Evolutionary conservation across 371 early-diverging fungal genomes (phyloP), one percentile per base, ranked within the genome.

Genomic region (Mortierella sp.): DNA sequence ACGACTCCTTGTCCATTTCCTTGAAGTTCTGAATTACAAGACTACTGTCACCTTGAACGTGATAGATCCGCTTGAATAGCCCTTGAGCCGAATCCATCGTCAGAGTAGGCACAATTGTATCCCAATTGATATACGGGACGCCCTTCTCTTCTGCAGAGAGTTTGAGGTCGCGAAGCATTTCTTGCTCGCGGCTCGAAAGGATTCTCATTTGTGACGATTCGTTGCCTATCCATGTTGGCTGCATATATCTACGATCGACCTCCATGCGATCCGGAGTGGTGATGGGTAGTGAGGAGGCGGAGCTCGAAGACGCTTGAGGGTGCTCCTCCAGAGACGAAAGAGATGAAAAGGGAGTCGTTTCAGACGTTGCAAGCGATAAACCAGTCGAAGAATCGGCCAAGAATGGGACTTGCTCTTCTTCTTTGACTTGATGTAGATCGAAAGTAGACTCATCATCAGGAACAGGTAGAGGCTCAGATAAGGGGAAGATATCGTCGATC

Each of bases 81-180:
- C 81, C 81, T 47, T 81, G 78, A 0, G 78, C 81, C 3, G 80
- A 58, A 41, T 81, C 80, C 0, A 79, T 67, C 23, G 79, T 79
- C 49, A 81, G 43, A 1, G 73, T 72, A 2, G 73, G 70, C 41
- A 74, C 80, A 21, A 81, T 76, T 2, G 52, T 45, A 39, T 47
- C 43, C 64, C 79, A 71, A 19, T 47, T 59, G 16, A 66, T 41
- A 38, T 74, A 67, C 0, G 81, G 81, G 14, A 81, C 81, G 16
- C 62, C 43, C 21, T 57, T 58, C 21, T 55, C 48, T 19, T 48
- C 57, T 1, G 81, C 80, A 38, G 56, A 65, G 31, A 27, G 13
- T 49, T 60, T 68, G 24, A 72, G 50, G 12, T 61, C 64, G n/a
- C 47, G 49, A 1, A 71, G 63, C 55, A 78, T 71, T 42, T 52